Conservation (phyloP, 192 early-diverging fungal genomes). For the Helicostylum pulchrum region DNA sequence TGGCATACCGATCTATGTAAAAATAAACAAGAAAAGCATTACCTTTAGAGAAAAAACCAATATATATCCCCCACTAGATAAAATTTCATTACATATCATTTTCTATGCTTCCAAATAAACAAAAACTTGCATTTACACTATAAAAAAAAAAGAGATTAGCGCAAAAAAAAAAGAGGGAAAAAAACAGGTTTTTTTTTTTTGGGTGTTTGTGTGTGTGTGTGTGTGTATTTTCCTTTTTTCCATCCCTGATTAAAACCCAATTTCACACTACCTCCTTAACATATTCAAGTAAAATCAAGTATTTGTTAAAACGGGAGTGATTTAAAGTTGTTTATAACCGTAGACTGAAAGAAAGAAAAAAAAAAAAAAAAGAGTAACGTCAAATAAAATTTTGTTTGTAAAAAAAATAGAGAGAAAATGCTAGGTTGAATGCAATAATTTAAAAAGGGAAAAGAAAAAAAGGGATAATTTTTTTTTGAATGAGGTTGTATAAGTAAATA, state of each 20-base stretch:
- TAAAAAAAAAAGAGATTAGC: not conserved
- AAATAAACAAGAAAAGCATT: not conserved
- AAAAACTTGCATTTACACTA: not conserved
- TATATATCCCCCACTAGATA: not conserved
- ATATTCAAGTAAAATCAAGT: no score
- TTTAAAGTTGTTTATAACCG: not conserved
- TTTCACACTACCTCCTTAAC: no score
- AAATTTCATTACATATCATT: not conserved
- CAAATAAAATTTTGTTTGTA: not conserved
- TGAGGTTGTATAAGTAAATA: not conserved
- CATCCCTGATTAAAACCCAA: no score
- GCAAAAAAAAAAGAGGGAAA: not conserved
- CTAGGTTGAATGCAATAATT: not conserved
- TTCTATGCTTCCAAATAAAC: not conserved
- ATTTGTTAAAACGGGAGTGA: no score
- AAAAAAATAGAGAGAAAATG: not conserved
- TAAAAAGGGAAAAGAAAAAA: not conserved
- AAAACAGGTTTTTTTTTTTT: no score
- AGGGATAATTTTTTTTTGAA: not conserved
- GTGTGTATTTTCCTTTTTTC: no score
- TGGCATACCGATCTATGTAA: conserved; percentile 15
- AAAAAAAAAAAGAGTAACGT: not conserved
- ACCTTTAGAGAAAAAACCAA: not conserved
- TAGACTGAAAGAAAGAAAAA: not conserved
- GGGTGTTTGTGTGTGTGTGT: no score